These are phyloP conservation scores for Celoporthe dispersa DNA, from an alignment of 2,329 filamentous ascomycete species.

Conservation along the genomic window DNA sequence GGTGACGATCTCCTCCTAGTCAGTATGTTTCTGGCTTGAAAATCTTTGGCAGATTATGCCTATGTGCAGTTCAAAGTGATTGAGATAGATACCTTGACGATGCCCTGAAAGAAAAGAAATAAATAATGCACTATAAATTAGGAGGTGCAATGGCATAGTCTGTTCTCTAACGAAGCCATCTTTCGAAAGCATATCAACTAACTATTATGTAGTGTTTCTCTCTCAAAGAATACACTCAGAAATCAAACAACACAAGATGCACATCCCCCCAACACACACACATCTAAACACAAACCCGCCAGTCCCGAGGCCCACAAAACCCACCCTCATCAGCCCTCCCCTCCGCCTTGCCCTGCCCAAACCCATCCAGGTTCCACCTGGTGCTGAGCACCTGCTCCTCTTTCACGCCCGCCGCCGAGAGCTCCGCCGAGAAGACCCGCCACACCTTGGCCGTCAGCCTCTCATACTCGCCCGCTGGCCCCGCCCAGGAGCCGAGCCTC, in stretches of 20 bases:
- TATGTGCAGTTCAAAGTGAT: no score
- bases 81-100: no score
- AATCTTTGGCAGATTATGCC: no score
- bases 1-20: no score
- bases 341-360: conserved; percentile 5
- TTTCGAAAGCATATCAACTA: no score
- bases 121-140: no score
- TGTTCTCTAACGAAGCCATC: no score
- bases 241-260: neutral
- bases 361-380: conserved; percentile 13
- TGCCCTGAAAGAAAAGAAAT: neutral
- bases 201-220: no score
- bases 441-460: conserved; percentile 6
- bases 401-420: neutral
- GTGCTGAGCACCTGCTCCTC: conserved; percentile 13
- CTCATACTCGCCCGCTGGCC: conserved; percentile 11
- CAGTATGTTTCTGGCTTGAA: no score
- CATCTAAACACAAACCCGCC: neutral
- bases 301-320: neutral
- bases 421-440: neutral
- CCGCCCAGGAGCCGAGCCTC: conserved; percentile 6
- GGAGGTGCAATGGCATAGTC: no score
- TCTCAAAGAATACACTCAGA: neutral
- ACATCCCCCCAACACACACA: no score
- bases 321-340: neutral